Evolutionary conservation across 2,329 filamentous ascomycete genomes (phyloP), one percentile per base, ranked within the genome.

Genomic region (Xylariaceae sp.): DNA sequence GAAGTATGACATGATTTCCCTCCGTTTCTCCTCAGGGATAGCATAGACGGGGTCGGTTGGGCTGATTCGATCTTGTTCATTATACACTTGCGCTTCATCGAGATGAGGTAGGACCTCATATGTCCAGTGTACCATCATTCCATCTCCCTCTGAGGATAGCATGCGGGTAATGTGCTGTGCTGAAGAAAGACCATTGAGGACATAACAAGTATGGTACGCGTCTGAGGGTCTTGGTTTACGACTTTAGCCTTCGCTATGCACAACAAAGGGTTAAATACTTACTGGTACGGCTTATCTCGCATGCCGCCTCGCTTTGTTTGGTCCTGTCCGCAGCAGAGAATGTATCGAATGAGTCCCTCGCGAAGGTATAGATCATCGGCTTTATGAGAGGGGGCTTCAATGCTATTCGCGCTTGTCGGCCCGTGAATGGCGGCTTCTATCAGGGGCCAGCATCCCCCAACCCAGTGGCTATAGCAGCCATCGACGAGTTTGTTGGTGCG

Each of bases 401-500:
- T 52, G 58, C 59, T 60, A 54, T 57, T 58, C 49, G 49, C 40
- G 44, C 55, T 58, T 44, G 59, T 73, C 50, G 78, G 76, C 23
- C 81, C 83, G 61, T 82, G 81, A 53, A 94, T 75, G 49, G 87
- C 87, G 52, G 91, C 90, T 76, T 97, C 89, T 62, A 97, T 79
- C 60, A 99, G 75, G 39, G 93, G 88, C 91, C 92, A 99, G 76
- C 92, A 97, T 49, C 89, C 89, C 49, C 94, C 94, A 27, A 96
- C 88, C 94, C 94, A 99, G 73, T 97, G 93, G 70, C 91, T 96
- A 76, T 99, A 99, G 75, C 94, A 99, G 39, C 93, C 94, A 72
- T 99, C 94, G 26, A 97, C 94, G 26, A 99, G 81, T 76, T 99
- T 99, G 79, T 97, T 97, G 23, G 93, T 96, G 63, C 94, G 88